Evolutionary conservation across 2,329 filamentous ascomycete genomes (phyloP), one percentile per base, ranked within the genome.

Genomic region (Cladophialophora psammophila): DNA sequence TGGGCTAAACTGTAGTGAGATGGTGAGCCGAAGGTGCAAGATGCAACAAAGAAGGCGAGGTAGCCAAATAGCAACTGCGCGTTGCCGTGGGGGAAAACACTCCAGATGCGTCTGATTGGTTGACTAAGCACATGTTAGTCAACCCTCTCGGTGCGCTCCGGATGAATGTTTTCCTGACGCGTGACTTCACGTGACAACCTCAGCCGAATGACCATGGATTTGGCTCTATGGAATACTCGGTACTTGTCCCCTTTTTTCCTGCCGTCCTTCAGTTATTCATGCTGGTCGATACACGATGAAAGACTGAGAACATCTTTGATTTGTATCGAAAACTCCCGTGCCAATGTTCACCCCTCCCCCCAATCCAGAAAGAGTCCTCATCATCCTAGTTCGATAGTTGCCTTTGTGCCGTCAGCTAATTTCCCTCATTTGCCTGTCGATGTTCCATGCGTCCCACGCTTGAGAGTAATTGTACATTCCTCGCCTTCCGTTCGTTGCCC

Each of bases 401-500:
- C 45, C 45, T 26, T 31, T 31, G 18, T 50, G 10, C 18, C 45
- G 26, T 50, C 45, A 7, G 53, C 53, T 20, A 35, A 13, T 18
- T 31, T 31, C 45, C 42, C 9, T 50, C 45, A 31, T 20, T 10
- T 15, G 18, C 45, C 45, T 10, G 20, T 50, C 45, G 45, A 50
- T 50, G 45, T 31, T 50, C 20, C 9, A 31, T 50, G n/a, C 15
- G 45, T 50, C 20, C 18, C 45, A 50, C 18, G 45, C 45, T 50
- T 50, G 18, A 50, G 45, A 50, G 45, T 50, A 50, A 10, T 50
- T 50, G 45, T 50, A 50, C 45, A 50, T 50, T 50, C 12, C 45
- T 55, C 32, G 32, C 53, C 31, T 55, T 20, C 53, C 53, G 15
- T 55, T 55, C 53, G 34, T 55, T 36, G 15, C 53, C 53, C 9